Percentiles rank a stretch among this genome's conserved stretches.
These are phyloP conservation scores for Alternaria sp. DNA, from an alignment of 2,329 filamentous ascomycete species.

Conservation along the genomic window DNA sequence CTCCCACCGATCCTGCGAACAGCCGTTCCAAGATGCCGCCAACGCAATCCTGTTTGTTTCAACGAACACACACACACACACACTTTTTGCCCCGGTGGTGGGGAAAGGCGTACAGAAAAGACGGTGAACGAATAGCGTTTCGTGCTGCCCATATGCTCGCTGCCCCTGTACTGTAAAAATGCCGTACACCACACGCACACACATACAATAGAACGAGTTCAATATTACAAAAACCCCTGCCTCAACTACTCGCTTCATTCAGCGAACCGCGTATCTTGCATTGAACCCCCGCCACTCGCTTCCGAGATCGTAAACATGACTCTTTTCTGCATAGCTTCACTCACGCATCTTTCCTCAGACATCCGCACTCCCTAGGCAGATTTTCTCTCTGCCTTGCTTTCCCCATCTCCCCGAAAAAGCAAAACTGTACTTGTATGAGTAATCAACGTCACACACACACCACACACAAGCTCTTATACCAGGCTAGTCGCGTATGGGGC, in stretches of 20 bases:
- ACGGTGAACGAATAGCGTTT: not conserved
- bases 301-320: not conserved
- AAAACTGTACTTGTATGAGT: not conserved
- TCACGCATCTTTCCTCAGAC: not conserved
- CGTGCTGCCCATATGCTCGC: not conserved
- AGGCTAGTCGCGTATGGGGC: not conserved
- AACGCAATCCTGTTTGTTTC: not conserved
- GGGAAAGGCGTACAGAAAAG: constrained; percentile 2
- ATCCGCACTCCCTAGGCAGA: too few relatives aligned
- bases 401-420: not conserved
- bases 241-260: not conserved
- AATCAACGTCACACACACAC: not conserved
- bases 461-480: not conserved
- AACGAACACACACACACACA: not conserved
- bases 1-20: constrained; percentile 12
- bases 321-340: not conserved
- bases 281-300: not conserved
- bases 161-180: not conserved
- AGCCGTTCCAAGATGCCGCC: constrained; percentile 8
- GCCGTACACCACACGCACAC: not conserved
- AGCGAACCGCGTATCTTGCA: not conserved
- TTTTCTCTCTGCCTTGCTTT: not conserved
- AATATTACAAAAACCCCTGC: not conserved
- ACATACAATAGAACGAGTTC: not conserved
- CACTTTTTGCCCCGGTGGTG: not conserved